Percentiles rank a stretch among this genome's conserved stretches.
phyloP scores from a whole-genome alignment of 2,329 filamentous ascomycete genomes.

The Aspergillus latus region DNA sequence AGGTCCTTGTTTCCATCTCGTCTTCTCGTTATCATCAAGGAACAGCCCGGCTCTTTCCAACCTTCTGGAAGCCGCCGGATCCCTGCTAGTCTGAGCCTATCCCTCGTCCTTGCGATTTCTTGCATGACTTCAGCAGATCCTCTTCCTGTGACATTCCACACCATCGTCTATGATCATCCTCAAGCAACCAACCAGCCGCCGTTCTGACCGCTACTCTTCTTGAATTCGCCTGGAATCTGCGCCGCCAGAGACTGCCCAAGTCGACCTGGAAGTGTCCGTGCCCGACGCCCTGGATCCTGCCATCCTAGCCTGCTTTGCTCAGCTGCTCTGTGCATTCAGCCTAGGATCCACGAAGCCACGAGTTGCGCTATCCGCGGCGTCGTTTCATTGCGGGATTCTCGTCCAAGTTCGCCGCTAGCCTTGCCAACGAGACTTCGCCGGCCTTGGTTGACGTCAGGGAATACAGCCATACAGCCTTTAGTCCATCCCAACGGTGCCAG shows the following conservation, averaged over 20 bases:
- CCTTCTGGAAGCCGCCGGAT: conserved; percentile 12
- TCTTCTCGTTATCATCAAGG: not conserved
- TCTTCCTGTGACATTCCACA: conserved; percentile 10
- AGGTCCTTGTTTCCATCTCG: not conserved
- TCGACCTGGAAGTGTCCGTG: conserved; percentile 20
- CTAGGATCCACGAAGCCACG: not conserved
- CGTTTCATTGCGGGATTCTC: not conserved
- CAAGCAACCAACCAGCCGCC: conserved; percentile 7
- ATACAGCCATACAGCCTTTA: not conserved
- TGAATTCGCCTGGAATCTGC: not conserved
- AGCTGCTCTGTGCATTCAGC: conserved; percentile 1
- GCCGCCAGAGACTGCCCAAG: conserved; percentile 9
- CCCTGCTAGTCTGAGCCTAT: conserved; percentile 10
- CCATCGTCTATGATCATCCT: conserved; percentile 7
- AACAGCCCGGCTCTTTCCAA: not conserved
- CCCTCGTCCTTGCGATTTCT: conserved; percentile 11
- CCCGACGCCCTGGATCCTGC: conserved; percentile 26
- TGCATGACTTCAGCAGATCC: conserved; percentile 19
- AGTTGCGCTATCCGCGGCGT: not conserved
- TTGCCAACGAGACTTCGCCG: not conserved
- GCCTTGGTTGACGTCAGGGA: not conserved
- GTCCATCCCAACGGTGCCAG: not conserved
- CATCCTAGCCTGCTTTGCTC: conserved; percentile 20
- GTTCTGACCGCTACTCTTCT: conserved; percentile 21
- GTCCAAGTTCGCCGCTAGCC: not conserved